phyloP scores from a whole-genome alignment of 352 stramenopile genomes.

The Phytophthora fragariae region DNA sequence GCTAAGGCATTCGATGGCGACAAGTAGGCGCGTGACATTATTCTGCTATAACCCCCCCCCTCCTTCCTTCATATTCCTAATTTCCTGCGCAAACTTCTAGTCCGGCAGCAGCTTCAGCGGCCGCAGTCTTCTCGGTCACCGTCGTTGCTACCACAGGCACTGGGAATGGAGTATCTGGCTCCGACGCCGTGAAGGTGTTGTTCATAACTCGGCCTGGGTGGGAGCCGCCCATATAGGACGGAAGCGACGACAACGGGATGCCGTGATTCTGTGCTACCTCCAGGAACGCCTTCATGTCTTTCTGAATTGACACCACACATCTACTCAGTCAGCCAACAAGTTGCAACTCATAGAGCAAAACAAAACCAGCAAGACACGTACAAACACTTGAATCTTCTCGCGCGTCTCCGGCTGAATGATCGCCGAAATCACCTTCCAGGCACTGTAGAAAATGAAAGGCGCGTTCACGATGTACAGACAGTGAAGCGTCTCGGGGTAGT shows the following conservation, averaged over 20 bases:
- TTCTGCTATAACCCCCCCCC: constrained; percentile 7
- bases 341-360: neutral
- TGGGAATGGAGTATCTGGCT: constrained; percentile 63
- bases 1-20: too few relatives aligned
- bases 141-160: constrained; percentile 22
- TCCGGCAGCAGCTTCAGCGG: constrained; percentile 13
- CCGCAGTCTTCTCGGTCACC: constrained; percentile 4
- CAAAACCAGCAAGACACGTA: constrained; percentile 35
- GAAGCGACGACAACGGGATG: constrained; percentile 66
- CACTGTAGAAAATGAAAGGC: constrained; percentile 84
- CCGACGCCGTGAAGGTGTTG: constrained; percentile 71
- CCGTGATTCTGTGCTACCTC: constrained; percentile 66
- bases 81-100: constrained; percentile 27
- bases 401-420: constrained; percentile 80
- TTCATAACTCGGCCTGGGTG: constrained; percentile 68
- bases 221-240: constrained; percentile 63
- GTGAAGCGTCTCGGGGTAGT: constrained; percentile 86
- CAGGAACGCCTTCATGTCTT: constrained; percentile 67
- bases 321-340: constrained; percentile 4
- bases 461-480: constrained; percentile 85
- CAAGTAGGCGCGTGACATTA: neutral
- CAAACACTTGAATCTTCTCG: constrained; percentile 87
- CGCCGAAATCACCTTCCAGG: constrained; percentile 79
- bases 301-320: constrained; percentile 33
- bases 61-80: constrained; percentile 2